phyloP scores from a whole-genome alignment of 352 stramenopile genomes.

The Pythium volutum region DNA sequence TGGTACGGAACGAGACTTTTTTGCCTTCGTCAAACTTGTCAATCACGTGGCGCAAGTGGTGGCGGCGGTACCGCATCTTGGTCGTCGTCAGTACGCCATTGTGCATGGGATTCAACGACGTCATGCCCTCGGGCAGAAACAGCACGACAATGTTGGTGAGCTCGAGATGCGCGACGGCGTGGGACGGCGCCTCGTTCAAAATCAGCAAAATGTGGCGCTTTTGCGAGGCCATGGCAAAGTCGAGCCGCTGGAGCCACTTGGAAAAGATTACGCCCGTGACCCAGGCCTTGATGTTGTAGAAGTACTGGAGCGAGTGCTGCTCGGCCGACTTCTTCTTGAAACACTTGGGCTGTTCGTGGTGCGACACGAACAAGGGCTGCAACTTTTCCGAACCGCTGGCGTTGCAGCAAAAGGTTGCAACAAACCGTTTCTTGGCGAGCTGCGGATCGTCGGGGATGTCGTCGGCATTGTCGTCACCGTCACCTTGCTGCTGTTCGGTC shows the following conservation, averaged over 20 bases:
- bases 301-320: slow-evolving; percentile 80
- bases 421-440: slow-evolving; percentile 67
- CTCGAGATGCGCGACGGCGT: slow-evolving; percentile 73
- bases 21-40: slow-evolving; percentile 51
- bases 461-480: background rate
- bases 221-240: slow-evolving; percentile 74
- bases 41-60: slow-evolving; percentile 65
- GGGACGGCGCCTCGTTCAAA: slow-evolving; percentile 73
- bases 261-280: slow-evolving; percentile 86
- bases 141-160: slow-evolving; percentile 74
- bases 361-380: slow-evolving; percentile 77
- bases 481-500: slow-evolving; percentile 14
- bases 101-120: slow-evolving; percentile 68
- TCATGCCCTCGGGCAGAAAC: slow-evolving; percentile 42
- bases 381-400: slow-evolving; percentile 74
- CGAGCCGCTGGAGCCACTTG: slow-evolving; percentile 74
- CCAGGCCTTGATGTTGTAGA: slow-evolving; percentile 80
- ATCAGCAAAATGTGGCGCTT: slow-evolving; percentile 78
- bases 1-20: slow-evolving; percentile 48
- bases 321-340: slow-evolving; percentile 76
- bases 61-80: slow-evolving; percentile 74
- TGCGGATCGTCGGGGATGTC: slow-evolving; percentile 38
- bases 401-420: slow-evolving; percentile 62
- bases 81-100: slow-evolving; percentile 56
- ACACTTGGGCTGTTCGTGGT: slow-evolving; percentile 72